Evolutionary conservation across 2,329 filamentous ascomycete genomes (phyloP).

Genomic region (Penicillium italicum): DNA sequence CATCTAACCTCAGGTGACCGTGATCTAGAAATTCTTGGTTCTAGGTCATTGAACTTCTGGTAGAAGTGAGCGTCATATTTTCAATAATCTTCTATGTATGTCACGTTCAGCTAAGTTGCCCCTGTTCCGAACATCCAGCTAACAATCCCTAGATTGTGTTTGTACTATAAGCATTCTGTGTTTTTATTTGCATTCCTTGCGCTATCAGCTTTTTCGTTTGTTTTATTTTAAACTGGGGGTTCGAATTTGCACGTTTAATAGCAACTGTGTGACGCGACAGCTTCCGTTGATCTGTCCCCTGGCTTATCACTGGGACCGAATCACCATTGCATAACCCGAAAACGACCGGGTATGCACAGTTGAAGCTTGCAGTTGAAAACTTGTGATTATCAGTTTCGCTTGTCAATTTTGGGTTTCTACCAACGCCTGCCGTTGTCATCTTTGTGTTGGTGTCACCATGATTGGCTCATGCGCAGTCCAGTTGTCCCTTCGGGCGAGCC

Average conservation of each 20-base stretch:
- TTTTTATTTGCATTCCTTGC: conserved; percentile 1
- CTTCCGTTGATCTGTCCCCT: not conserved
- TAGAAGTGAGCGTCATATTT: not conserved
- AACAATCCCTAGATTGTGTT: conserved; percentile 6
- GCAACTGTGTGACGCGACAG: not conserved
- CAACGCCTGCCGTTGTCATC: not conserved
- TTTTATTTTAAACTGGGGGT: not conserved
- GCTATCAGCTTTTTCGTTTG: not conserved
- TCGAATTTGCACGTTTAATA: not conserved
- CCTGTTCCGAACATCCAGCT: not conserved
- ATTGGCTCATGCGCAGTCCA: conserved; percentile 7
- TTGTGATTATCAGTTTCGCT: not conserved
- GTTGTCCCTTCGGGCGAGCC: conserved; percentile 10
- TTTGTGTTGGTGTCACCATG: conserved; percentile 16
- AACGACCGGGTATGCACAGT: not conserved
- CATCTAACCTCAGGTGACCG: conserved; percentile 2
- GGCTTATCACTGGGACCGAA: not conserved
- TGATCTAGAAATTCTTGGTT: conserved; percentile 2
- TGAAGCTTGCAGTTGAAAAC: not conserved
- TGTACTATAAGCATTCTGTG: conserved; percentile 9
- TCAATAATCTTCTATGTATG: not conserved
- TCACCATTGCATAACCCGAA: not conserved
- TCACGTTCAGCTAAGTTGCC: no score
- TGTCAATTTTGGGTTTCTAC: not conserved
- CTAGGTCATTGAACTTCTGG: not conserved